These are phyloP conservation scores for Colletotrichum tamarilloi DNA, from an alignment of 2,329 filamentous ascomycete genomes.

Conservation along the genomic window DNA sequence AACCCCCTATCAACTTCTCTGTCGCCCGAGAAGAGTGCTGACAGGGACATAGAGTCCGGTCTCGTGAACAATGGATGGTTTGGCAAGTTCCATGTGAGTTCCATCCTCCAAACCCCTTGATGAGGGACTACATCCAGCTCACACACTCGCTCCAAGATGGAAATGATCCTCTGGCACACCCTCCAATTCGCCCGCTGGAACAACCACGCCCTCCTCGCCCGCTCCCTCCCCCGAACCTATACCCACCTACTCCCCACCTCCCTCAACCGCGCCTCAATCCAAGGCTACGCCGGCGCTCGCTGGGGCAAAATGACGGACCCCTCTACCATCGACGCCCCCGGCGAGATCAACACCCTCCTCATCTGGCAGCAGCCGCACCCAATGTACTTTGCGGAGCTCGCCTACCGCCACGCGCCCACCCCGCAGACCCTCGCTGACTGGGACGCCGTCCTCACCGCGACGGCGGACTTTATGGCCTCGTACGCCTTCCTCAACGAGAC, in stretches of 20 bases:
- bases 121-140: background rate
- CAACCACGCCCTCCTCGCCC: slow-evolving; percentile 56
- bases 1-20: slow-evolving; percentile 23
- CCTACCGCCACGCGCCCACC: slow-evolving; percentile 59
- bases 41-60: slow-evolving; percentile 44
- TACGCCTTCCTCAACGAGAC: slow-evolving; percentile 66
- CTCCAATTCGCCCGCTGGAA: slow-evolving; percentile 63
- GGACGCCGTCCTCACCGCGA: slow-evolving; percentile 61
- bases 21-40: background rate
- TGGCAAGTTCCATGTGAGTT: slow-evolving; percentile 62
- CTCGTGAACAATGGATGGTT: slow-evolving; percentile 68
- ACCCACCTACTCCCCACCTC: slow-evolving; percentile 55
- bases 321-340: slow-evolving; percentile 64
- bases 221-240: slow-evolving; percentile 59
- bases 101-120: background rate
- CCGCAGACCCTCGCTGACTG: slow-evolving; percentile 59
- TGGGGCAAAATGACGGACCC: slow-evolving; percentile 57
- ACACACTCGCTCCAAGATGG: slow-evolving; percentile 46
- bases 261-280: slow-evolving; percentile 47
- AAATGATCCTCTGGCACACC: slow-evolving; percentile 66
- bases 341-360: slow-evolving; percentile 69
- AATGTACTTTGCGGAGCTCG: slow-evolving; percentile 69
- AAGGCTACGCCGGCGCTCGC: slow-evolving; percentile 57
- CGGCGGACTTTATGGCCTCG: slow-evolving; percentile 70
- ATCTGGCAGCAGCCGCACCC: slow-evolving; percentile 73